A percentile compares a stretch with the other conserved stretches of the same genome.
Evolutionary conservation across 306 rosid genomes (phyloP).

Genomic region (Begonia loranthoides): DNA sequence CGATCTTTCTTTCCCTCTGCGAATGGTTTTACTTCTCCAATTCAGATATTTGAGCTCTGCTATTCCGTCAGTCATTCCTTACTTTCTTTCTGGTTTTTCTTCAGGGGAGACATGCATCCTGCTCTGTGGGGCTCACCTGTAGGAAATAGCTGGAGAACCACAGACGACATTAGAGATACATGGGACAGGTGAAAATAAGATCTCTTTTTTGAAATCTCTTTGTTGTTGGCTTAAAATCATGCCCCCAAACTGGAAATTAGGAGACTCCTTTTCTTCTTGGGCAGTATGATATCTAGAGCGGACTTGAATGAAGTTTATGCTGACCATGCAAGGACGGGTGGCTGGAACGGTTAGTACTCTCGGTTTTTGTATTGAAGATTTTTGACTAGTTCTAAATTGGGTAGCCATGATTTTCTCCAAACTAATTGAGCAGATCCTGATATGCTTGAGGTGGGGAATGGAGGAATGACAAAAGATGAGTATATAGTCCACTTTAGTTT

Average conservation of each 20-base stretch:
- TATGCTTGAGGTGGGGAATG: slow-evolving; percentile 97
- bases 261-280: slow-evolving; percentile 4
- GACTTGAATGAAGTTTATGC: slow-evolving; percentile 79
- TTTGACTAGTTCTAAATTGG: neutral
- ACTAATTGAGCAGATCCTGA: slow-evolving; percentile 60
- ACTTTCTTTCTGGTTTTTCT: neutral
- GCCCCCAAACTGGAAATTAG: neutral
- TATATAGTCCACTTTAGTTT: slow-evolving; percentile 87
- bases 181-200: slow-evolving; percentile 59
- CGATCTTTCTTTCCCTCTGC: slow-evolving; percentile 84
- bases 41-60: neutral
- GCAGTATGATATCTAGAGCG: slow-evolving; percentile 76
- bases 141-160: slow-evolving; percentile 99
- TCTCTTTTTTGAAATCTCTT: slow-evolving; percentile 1
- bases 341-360: slow-evolving; percentile 77
- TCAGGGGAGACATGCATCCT: slow-evolving; percentile 95
- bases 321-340: slow-evolving; percentile 73
- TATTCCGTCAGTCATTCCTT: neutral
- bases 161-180: slow-evolving; percentile 57
- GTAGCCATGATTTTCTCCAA: no score
- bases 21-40: slow-evolving; percentile 54
- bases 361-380: neutral
- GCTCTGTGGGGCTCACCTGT: slow-evolving; percentile 75
- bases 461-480: slow-evolving; percentile 83
- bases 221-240: neutral